These are phyloP conservation scores for Sarocladium strictum DNA, from an alignment of 2,329 filamentous ascomycete genomes.

Conservation along the genomic window DNA sequence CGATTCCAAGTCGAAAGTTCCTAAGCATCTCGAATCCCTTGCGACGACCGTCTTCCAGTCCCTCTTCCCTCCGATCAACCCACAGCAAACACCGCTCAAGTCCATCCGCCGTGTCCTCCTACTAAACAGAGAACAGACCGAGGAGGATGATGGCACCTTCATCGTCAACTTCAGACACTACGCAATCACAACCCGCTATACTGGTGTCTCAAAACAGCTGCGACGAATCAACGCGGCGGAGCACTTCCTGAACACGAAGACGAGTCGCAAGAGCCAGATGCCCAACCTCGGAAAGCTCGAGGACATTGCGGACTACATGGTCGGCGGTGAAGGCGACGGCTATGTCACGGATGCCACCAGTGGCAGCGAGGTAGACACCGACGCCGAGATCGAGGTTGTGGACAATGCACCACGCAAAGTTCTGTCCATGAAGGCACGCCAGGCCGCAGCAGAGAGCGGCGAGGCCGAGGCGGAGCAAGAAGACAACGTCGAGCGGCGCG, in stretches of 20 bases:
- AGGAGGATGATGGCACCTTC: slow-evolving; percentile 63
- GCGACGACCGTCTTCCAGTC: slow-evolving; percentile 94
- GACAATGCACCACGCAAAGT: slow-evolving; percentile 60
- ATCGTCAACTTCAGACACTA: slow-evolving; percentile 88
- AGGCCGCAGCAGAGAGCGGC: slow-evolving; percentile 31
- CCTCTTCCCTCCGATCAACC: slow-evolving; percentile 92
- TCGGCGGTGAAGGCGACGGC: slow-evolving; percentile 70
- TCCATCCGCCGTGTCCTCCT: slow-evolving; percentile 91
- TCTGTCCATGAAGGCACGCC: slow-evolving; percentile 44
- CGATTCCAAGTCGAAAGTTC: slow-evolving; percentile 63
- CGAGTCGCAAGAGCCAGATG: slow-evolving; percentile 60
- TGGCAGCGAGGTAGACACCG: slow-evolving; percentile 88
- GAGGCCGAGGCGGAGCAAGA: slow-evolving; percentile 41
- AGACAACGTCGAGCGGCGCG: slow-evolving; percentile 69
- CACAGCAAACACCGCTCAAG: slow-evolving; percentile 79
- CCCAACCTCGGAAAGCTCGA: slow-evolving; percentile 88
- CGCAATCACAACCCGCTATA: slow-evolving; percentile 84
- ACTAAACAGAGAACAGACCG: slow-evolving; percentile 70
- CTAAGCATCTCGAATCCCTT: slow-evolving; percentile 88
- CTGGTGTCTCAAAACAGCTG: slow-evolving; percentile 78
- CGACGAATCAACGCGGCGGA: slow-evolving; percentile 81
- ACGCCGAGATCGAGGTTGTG: slow-evolving; percentile 87
- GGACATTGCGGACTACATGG: slow-evolving; percentile 91
- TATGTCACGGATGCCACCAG: slow-evolving; percentile 74
- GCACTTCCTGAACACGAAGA: slow-evolving; percentile 59